These are phyloP conservation scores for Hypsizygus ulmarius DNA, from an alignment of 1,284 basidiomycete species.

Conservation along the genomic window DNA sequence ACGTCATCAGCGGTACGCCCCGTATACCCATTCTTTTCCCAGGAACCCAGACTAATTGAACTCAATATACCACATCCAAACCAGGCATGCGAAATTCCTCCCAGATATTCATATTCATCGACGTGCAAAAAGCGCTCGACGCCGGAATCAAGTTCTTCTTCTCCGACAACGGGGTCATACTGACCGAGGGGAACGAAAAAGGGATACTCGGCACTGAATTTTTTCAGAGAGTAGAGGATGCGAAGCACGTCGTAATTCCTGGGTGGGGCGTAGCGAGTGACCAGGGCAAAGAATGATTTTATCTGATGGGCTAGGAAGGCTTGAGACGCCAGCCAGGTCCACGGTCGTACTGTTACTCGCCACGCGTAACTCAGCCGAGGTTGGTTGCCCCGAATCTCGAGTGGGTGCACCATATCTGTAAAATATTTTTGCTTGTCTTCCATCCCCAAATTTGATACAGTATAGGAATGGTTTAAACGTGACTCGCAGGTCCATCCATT, in stretches of 20 bases:
- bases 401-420: too few species aligned
- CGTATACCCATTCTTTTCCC: background rate
- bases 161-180: conserved; percentile 82
- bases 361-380: too few species aligned
- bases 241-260: conserved; percentile 26
- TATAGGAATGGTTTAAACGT: too few species aligned
- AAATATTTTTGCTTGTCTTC: too few species aligned
- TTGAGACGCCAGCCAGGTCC: too few species aligned
- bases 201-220: conserved; percentile 58
- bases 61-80: background rate
- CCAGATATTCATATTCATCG: conserved; percentile 72
- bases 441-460: too few species aligned
- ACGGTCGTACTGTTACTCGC: too few species aligned
- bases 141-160: conserved; percentile 72
- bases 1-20: conserved; percentile 70
- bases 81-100: conserved; percentile 77
- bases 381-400: too few species aligned
- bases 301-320: too few species aligned
- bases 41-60: background rate
- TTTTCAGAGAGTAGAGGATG: conserved; percentile 60
- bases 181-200: conserved; percentile 67
- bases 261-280: conserved; percentile 28
- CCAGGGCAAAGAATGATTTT: too few species aligned
- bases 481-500: too few species aligned
- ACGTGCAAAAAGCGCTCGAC: conserved; percentile 68